Evolutionary conservation across 1,139 yeast species (phyloP).

Genomic region (Magnusiomyces paraingens): DNA sequence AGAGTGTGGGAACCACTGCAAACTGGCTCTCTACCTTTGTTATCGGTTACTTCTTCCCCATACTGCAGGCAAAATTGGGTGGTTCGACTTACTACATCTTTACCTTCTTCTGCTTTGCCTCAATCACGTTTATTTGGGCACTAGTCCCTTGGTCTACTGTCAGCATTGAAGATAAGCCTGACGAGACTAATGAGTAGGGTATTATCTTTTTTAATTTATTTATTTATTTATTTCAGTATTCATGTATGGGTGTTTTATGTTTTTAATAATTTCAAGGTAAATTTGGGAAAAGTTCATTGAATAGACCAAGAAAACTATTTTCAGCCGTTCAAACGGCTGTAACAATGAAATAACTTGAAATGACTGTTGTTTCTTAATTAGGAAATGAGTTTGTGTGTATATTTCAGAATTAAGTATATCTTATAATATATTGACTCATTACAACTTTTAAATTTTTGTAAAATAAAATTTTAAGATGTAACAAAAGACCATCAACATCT

Average conservation of each 20-base stretch:
- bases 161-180: too few species aligned
- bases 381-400: not conserved
- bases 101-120: constrained; percentile 35
- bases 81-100: constrained; percentile 77
- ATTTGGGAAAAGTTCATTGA: not conserved
- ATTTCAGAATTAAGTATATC: not conserved
- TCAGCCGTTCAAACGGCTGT: not conserved
- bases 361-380: not conserved
- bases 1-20: constrained; percentile 83
- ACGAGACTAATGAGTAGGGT: too few species aligned
- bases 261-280: constrained; percentile 8
- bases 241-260: constrained; percentile 6
- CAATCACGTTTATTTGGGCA: constrained; percentile 17
- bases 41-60: constrained; percentile 69
- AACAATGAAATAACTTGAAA: not conserved
- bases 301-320: not conserved
- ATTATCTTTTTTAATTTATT: too few species aligned
- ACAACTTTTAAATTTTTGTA: not conserved
- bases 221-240: too few species aligned
- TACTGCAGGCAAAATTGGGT: constrained; percentile 56
- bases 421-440: not conserved
- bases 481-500: not conserved
- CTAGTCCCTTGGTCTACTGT: too few species aligned
- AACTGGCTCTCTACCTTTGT: constrained; percentile 88
- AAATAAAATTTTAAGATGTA: not conserved